Evolutionary conservation across 345 rosid genomes (phyloP), one percentile per base, ranked within the genome.

Genomic region (Salix udensis): DNA sequence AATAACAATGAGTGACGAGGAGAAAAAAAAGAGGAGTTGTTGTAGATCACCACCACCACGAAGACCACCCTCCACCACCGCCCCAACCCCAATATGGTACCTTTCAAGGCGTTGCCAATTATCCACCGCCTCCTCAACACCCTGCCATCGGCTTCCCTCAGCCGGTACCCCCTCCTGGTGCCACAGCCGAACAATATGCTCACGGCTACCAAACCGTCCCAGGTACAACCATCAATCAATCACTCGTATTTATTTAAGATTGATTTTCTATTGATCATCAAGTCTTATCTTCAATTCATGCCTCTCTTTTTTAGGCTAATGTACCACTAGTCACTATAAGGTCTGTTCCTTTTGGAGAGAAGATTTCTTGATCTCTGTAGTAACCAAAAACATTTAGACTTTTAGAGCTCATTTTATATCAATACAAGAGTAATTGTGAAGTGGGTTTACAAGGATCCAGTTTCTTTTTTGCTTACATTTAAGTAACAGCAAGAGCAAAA

Each of bases 41-140:
- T 0, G 61, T 53, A 2, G 76, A 44, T 28, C 80, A 72, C 55
- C 69, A 62, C 12, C 74, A 42, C 46, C 74, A 70, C 64, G 60
- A 21, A 53, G 37, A 28, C 37, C 19, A 64, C 7, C 67, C 67
- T 0, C 53, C 28, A 15, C 53, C 66, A 30, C 62, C 39, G 11
- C 69, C 55, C 4, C 78, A 68, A 10, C 74, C 76, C 23, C 98
- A 89, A 23, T 95, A 95, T 82, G 98, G 98, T 10, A 95, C 98
- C 7, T 95, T 95, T 85, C 98, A 93, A 85, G 98, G 98, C 61
- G 97, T 91, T 44, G 92, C 97, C 70, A 93, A 89, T 80, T 95
- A 87, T 76, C 97, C 97, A 7, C 91, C 93, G 26, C 89, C 92
- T 61, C 84, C 65, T 26, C 86, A 75, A 7, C 77, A 72, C 61